Evolutionary conservation across 176 grass and related monocot genomes (phyloP).

Genomic region (Bromus sterilis): DNA sequence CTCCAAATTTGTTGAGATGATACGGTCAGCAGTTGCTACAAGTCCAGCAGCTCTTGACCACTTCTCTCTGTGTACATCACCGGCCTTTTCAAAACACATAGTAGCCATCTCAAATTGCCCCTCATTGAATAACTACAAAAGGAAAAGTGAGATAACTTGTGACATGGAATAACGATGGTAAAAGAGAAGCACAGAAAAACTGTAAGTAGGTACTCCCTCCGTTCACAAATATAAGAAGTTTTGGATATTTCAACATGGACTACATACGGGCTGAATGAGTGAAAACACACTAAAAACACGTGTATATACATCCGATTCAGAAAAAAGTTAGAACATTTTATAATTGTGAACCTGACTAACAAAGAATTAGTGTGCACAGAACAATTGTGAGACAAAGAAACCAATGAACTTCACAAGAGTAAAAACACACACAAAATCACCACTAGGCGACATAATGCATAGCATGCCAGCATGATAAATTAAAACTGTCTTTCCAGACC

Average conservation of each 20-base stretch:
- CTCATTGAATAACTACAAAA: conserved; percentile 65
- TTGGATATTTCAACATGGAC: too few relatives aligned
- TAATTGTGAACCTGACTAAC: background rate
- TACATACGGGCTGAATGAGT: too few relatives aligned
- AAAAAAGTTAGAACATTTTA: too few relatives aligned
- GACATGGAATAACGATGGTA: background rate
- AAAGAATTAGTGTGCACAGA: background rate
- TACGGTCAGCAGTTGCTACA: conserved; percentile 43
- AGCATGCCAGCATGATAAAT: background rate
- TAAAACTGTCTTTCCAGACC: background rate
- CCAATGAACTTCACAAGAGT: background rate
- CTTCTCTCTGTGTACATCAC: conserved; percentile 40
- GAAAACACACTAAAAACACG: too few relatives aligned
- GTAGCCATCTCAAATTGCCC: too few relatives aligned
- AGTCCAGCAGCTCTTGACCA: conserved; percentile 84
- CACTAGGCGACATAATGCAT: background rate
- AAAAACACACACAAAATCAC: background rate
- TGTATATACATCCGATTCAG: too few relatives aligned
- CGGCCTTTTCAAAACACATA: too few relatives aligned
- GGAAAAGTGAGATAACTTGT: background rate
- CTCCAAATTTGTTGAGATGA: too few relatives aligned
- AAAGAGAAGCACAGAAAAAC: too few relatives aligned
- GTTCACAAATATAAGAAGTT: too few relatives aligned
- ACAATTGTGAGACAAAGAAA: background rate
- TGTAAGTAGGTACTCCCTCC: too few relatives aligned